These are phyloP conservation scores for Stylosanthes scabra DNA, from an alignment of 331 rosid species.

Conservation along the genomic window DNA sequence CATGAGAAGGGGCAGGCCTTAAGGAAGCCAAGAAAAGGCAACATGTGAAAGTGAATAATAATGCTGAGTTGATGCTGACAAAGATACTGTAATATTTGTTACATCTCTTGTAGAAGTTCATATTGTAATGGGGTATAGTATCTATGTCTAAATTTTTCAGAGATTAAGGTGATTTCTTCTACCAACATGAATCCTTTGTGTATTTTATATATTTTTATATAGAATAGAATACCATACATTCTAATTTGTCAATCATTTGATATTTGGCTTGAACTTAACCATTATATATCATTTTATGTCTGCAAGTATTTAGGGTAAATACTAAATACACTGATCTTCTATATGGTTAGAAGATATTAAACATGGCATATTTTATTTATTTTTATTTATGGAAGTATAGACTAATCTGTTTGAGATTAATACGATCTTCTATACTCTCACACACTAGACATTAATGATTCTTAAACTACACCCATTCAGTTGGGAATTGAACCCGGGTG, in stretches of 20 bases:
- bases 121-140: conserved; percentile 49
- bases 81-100: conserved; percentile 56
- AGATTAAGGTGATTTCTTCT: conserved; percentile 44
- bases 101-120: conserved; percentile 44
- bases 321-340: no score
- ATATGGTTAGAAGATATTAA: no score
- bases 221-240: conserved; percentile 40
- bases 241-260: conserved; percentile 34
- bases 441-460: no score
- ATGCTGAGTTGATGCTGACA: conserved; percentile 56
- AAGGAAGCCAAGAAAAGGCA: conserved; percentile 31
- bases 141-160: conserved; percentile 51
- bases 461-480: no score
- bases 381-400: no score
- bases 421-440: no score
- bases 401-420: no score
- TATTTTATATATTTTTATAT: conserved; percentile 29
- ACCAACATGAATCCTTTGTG: conserved; percentile 38
- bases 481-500: no score
- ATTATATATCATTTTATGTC: no score
- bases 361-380: no score
- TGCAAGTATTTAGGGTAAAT: no score
- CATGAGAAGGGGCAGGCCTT: conserved; percentile 78
- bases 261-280: no score
- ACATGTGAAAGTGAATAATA: conserved; percentile 39